Conservation (phyloP, 768 basidiomycete species). For the Podaxis rugospora region DNA sequence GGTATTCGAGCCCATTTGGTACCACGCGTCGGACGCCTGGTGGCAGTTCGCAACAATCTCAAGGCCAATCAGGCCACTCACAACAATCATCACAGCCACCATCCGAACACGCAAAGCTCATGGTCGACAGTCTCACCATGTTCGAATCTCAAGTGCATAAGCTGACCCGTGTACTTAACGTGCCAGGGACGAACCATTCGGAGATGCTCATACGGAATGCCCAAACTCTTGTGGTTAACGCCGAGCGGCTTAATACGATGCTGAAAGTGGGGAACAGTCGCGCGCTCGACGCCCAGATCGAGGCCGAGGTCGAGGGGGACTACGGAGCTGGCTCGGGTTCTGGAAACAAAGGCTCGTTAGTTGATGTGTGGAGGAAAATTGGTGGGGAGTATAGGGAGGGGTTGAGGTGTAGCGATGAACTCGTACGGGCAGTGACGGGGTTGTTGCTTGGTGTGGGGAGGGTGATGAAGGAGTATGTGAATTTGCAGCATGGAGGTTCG, state of each 20-base stretch:
- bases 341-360: constrained; percentile 27
- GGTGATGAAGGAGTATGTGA: constrained; percentile 53
- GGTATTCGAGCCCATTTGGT: constrained; percentile 22
- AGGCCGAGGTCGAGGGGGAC: constrained; percentile 63
- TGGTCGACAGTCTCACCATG: constrained; percentile 64
- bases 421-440: constrained; percentile 71
- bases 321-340: constrained; percentile 14
- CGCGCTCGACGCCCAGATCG: constrained; percentile 71
- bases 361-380: constrained; percentile 63
- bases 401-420: constrained; percentile 69
- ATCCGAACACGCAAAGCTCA: constrained; percentile 63
- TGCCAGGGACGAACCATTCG: constrained; percentile 24
- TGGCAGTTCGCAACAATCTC: constrained; percentile 8
- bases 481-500: constrained; percentile 19
- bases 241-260: constrained; percentile 64
- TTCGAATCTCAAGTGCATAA: constrained; percentile 66
- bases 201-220: constrained; percentile 53
- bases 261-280: constrained; percentile 50
- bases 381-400: constrained; percentile 72
- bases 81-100: constrained; percentile 17
- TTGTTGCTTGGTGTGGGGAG: constrained; percentile 74
- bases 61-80: constrained; percentile 9
- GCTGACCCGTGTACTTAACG: constrained; percentile 30
- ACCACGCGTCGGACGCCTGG: constrained; percentile 17
- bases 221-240: constrained; percentile 55